Evolutionary conservation across 441 rosid genomes (phyloP).

Genomic region (Hypseocharis bilobata): DNA sequence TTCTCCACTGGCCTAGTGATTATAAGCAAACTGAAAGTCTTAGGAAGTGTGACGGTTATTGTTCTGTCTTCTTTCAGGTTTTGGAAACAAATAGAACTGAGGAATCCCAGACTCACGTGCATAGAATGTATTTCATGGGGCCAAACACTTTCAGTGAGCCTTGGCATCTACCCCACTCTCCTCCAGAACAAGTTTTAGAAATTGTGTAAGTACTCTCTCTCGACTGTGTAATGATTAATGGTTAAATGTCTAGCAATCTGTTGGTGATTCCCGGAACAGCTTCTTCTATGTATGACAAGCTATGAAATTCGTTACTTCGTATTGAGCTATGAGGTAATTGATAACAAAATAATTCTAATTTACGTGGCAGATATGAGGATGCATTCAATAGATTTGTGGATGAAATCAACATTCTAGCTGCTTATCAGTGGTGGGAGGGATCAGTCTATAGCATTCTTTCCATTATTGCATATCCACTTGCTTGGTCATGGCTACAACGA

Average conservation of each 20-base stretch:
- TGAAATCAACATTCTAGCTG: slow-evolving; percentile 70
- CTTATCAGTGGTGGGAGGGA: slow-evolving; percentile 97
- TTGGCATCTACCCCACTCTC: slow-evolving; percentile 69
- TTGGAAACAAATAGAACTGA: slow-evolving; percentile 71
- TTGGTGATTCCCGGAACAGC: neutral
- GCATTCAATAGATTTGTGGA: slow-evolving; percentile 76
- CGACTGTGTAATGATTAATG: slow-evolving; percentile 1
- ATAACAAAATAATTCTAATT: slow-evolving; percentile 1
- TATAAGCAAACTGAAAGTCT: neutral
- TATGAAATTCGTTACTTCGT: neutral
- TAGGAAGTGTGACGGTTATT: slow-evolving; percentile 6
- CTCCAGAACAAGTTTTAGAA: slow-evolving; percentile 68
- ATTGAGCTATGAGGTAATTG: slow-evolving; percentile 7
- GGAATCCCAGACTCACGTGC: slow-evolving; percentile 79
- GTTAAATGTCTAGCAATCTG: slow-evolving; percentile 1
- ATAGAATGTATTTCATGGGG: slow-evolving; percentile 82
- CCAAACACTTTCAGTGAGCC: slow-evolving; percentile 78
- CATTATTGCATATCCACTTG: slow-evolving; percentile 67
- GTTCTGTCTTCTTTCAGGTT: slow-evolving; percentile 36
- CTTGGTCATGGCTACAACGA: slow-evolving; percentile 83
- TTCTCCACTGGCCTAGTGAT: neutral
- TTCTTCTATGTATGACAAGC: neutral
- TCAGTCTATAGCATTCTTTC: slow-evolving; percentile 60
- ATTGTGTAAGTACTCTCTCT: slow-evolving; percentile 55
- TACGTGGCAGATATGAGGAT: slow-evolving; percentile 58